Conservation (phyloP, 345 rosid genomes). For the Brassica cretica region DNA sequence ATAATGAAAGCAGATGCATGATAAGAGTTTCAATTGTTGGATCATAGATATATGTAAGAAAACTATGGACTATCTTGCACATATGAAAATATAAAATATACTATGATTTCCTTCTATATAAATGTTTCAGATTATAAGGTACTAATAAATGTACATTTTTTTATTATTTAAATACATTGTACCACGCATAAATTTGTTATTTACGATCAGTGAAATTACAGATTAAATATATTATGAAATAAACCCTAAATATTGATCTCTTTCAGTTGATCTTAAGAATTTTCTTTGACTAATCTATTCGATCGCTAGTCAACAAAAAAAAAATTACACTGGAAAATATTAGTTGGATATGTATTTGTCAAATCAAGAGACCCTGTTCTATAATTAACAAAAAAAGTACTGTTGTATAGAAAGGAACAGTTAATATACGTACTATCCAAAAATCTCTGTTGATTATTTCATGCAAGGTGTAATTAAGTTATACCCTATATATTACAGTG, state of each 20-base stretch:
- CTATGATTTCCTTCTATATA: background rate
- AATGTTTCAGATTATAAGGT: background rate
- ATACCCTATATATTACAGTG: background rate
- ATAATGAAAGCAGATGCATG: background rate
- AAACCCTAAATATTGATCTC: background rate
- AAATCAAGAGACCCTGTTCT: constrained; percentile 9
- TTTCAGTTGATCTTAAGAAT: background rate
- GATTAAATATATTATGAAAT: background rate
- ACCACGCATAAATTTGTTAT: background rate
- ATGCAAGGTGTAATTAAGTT: background rate
- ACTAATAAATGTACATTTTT: background rate
- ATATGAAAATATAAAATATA: background rate
- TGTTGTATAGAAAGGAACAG: background rate
- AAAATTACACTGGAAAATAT: background rate
- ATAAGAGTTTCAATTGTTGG: background rate
- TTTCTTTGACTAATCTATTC: background rate
- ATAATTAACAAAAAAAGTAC: background rate
- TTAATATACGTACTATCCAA: background rate
- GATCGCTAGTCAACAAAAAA: background rate
- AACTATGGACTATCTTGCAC: background rate
- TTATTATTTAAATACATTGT: background rate
- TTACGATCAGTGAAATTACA: background rate
- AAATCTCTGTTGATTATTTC: constrained; percentile 1
- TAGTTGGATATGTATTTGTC: background rate
- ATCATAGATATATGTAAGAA: background rate